Evolutionary conservation across 169 alveolate species (phyloP).

Genomic region (Plasmodium fragile): DNA sequence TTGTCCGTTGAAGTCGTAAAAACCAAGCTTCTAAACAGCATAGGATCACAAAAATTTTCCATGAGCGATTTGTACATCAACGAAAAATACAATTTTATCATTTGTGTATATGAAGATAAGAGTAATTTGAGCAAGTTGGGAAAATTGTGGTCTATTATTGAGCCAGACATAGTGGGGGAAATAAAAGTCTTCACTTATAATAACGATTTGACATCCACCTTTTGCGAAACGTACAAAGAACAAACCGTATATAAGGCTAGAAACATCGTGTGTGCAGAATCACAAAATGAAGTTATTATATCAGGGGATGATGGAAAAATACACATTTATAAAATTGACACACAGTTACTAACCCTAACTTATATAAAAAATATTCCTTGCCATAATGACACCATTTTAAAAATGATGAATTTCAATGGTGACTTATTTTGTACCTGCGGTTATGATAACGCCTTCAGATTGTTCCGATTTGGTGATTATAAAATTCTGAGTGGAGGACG

Average conservation of each 20-base stretch:
- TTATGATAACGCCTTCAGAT: conserved; percentile 83
- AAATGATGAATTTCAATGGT: conserved; percentile 47
- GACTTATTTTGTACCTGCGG: conserved; percentile 82
- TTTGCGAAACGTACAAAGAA: conserved; percentile 64
- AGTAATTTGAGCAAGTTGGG: conserved; percentile 84
- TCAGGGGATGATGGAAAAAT: conserved; percentile 77
- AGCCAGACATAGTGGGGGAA: conserved; percentile 84
- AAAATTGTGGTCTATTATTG: conserved; percentile 85
- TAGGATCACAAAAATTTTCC: conserved; percentile 62
- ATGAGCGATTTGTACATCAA: conserved; percentile 61
- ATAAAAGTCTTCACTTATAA: conserved; percentile 79
- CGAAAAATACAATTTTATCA: conserved; percentile 56
- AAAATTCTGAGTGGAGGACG: conserved; percentile 84
- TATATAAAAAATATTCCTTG: conserved; percentile 73
- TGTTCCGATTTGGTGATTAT: conserved; percentile 60
- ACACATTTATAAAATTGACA: conserved; percentile 45
- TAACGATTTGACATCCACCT: conserved; percentile 65
- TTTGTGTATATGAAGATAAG: conserved; percentile 80
- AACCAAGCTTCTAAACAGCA: conserved; percentile 57
- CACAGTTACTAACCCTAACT: conserved; percentile 60
- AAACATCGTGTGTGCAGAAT: conserved; percentile 41
- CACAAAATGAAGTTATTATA: conserved; percentile 37
- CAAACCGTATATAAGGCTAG: conserved; percentile 69
- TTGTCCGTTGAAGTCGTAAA: conserved; percentile 39
- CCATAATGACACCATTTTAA: conserved; percentile 81